Conservation (phyloP, 2,329 filamentous ascomycete genomes). For the Calonectria hongkongensis region DNA sequence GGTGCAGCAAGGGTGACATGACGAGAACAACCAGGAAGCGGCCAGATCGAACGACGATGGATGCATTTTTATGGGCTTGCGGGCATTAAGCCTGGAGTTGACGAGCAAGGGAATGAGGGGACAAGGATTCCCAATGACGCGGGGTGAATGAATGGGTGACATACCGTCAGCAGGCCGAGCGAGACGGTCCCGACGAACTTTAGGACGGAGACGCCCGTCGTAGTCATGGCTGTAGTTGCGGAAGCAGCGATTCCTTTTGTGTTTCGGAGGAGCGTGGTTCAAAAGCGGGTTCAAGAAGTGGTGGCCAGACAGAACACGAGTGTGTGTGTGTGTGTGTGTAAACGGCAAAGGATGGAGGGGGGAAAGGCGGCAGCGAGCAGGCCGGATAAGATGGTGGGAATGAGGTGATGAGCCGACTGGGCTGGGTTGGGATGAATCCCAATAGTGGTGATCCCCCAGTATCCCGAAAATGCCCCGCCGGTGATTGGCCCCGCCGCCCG, state of each 20-base stretch:
- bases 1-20: background rate
- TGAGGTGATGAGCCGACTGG: constrained; percentile 41
- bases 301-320: background rate
- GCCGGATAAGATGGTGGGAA: constrained; percentile 29
- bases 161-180: constrained; percentile 90
- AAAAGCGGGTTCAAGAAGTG: too few species aligned
- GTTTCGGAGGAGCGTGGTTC: too few species aligned
- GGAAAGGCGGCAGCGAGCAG: constrained; percentile 8
- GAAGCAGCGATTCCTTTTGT: constrained; percentile 2
- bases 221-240: constrained; percentile 72
- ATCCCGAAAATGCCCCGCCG: constrained; percentile 33
- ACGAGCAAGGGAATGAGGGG: background rate
- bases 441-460: constrained; percentile 39
- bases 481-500: constrained; percentile 37
- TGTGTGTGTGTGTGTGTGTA: constrained; percentile 7
- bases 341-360: constrained; percentile 33
- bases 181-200: constrained; percentile 97
- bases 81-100: background rate
- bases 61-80: constrained; percentile 5
- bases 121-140: constrained; percentile 18
- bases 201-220: constrained; percentile 82
- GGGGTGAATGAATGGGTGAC: constrained; percentile 57
- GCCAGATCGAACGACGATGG: background rate
- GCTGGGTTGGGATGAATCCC: constrained; percentile 41
- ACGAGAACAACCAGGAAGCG: background rate